phyloP scores from a whole-genome alignment of 2,329 filamentous ascomycete species.

The Clonostachys byssicola region DNA sequence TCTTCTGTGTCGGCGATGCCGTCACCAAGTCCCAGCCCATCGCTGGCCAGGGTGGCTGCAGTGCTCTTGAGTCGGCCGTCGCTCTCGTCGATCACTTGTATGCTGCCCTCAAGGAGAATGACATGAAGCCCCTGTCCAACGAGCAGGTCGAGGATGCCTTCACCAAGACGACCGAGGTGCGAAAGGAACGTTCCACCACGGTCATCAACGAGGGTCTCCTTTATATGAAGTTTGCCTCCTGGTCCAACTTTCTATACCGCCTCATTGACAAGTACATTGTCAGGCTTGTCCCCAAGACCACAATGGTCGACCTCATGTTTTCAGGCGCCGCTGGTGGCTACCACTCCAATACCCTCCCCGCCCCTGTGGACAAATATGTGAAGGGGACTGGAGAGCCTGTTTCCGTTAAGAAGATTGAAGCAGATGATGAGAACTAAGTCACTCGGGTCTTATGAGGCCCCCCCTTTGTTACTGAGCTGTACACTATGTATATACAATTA shows the following conservation, averaged over 20 bases:
- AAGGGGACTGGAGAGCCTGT: too few relatives aligned
- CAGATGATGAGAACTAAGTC: too few relatives aligned
- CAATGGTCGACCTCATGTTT: background rate
- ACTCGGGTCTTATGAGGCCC: too few relatives aligned
- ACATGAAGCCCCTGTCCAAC: background rate
- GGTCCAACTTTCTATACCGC: background rate
- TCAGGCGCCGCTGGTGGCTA: background rate
- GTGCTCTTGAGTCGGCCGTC: background rate
- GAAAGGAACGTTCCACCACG: background rate
- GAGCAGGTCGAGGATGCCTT: background rate
- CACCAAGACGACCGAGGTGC: background rate
- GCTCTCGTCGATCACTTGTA: background rate
- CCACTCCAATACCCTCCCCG: background rate
- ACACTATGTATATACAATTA: too few relatives aligned
- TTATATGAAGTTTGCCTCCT: background rate
- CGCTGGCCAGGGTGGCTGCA: background rate
- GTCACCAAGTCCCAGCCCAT: constrained; percentile 16
- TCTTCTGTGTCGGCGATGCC: constrained; percentile 22
- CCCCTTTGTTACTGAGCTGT: too few relatives aligned
- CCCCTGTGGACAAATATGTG: background rate
- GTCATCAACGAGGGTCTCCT: background rate
- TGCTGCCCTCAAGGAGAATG: background rate
- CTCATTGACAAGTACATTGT: background rate
- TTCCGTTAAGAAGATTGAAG: too few relatives aligned
- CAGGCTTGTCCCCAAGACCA: background rate